phyloP scores from a whole-genome alignment of 2,329 filamentous ascomycete species.

The Cadophora sp. region DNA sequence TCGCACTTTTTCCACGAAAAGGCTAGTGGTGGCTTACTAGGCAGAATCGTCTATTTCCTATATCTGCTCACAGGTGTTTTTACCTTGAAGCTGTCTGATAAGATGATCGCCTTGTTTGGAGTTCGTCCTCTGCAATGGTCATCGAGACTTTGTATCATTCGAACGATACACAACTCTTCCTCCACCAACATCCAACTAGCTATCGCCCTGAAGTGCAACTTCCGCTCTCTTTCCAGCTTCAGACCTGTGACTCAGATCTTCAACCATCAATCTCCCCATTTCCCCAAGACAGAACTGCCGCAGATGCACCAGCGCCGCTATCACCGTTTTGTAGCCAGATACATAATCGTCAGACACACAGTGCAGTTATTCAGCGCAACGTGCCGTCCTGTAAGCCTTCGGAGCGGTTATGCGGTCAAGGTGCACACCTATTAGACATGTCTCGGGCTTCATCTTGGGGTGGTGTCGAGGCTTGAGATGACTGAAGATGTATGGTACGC shows the following conservation, averaged over 20 bases:
- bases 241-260: slow-evolving; percentile 21
- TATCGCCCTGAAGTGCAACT: too few relatives aligned
- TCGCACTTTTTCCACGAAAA: too few relatives aligned
- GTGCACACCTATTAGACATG: background rate
- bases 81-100: too few relatives aligned
- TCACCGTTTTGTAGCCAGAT: background rate
- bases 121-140: too few relatives aligned
- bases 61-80: too few relatives aligned
- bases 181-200: too few relatives aligned
- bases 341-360: background rate
- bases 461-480: background rate
- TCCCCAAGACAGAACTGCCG: background rate
- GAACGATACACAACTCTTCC: too few relatives aligned
- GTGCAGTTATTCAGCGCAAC: background rate
- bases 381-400: background rate
- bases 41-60: too few relatives aligned
- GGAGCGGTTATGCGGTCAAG: background rate
- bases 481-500: background rate
- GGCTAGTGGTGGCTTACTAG: too few relatives aligned
- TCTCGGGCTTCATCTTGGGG: background rate
- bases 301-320: background rate
- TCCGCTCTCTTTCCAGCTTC: too few relatives aligned
- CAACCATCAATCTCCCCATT: background rate
- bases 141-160: too few relatives aligned
- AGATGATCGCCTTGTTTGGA: too few relatives aligned